Evolutionary conservation across 1,139 yeast species (phyloP), one percentile per base, ranked within the genome.

Genomic region (Candida pseudoviswanathii): DNA sequence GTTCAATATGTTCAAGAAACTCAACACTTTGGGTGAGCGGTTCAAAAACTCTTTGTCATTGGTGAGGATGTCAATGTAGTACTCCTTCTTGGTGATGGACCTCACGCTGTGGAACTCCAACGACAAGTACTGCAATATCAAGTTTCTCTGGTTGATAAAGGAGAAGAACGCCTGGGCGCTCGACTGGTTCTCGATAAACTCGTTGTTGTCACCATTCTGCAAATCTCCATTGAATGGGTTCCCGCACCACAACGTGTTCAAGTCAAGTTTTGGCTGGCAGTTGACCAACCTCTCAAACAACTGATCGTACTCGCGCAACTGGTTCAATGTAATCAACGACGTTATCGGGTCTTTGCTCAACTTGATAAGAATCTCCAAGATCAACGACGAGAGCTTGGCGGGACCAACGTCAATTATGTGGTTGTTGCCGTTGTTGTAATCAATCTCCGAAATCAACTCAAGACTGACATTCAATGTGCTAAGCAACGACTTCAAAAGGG

Each of bases 101-200:
- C 85, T 77, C n/a, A 84, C 73, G 50, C 77, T 77, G 60, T 87
- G 91, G 31, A 90, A 73, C 56, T 89, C 95, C 50, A 86, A 67
- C n/a, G 94, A 81, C 49, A 89, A 67, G 58, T 84, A 83, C 55
- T 86, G 89, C 32, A 89, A 69, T 5, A 86, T 69, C 27, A 77
- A 71, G 43, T 83, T 79, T 60, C 96, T 77, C 56, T 83, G 86
- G 41, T 73, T 77, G 50, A 86, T 76, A 58, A 89, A 87, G 0
- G 84, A 73, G 41, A 83, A 70, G 48, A 89, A 72, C 0, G 96
- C 75, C 32, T 81, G 78, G 44, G 80, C 69, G 32, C 80, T 74
- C 34, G 51, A 41, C 5, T 61, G 55, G 39, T 71, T 68, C 1
- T 67, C 57, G 2, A 80, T 64, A 48, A 78, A 78, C 1, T 50